Percentiles rank a stretch among this genome's conserved stretches.
phyloP scores from a whole-genome alignment of 805 yeast genomes.

The Ogataea pignaliae region DNA sequence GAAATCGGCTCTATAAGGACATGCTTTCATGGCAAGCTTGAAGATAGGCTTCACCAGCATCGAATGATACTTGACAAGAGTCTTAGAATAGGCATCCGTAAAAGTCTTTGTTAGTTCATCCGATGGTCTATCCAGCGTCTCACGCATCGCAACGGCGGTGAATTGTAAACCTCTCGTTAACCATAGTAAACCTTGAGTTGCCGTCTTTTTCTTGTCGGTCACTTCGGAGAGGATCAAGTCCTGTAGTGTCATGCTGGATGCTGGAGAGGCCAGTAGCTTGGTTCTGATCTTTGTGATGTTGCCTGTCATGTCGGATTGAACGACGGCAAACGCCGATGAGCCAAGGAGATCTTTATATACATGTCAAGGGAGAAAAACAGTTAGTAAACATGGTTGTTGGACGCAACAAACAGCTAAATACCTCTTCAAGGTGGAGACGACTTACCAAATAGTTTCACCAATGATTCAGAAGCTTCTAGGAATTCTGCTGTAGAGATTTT shows the following conservation, averaged over 20 bases:
- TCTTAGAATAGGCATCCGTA: conserved; percentile 79
- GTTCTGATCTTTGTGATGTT: conserved; percentile 73
- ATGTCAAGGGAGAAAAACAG: not conserved
- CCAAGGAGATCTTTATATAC: conserved; percentile 58
- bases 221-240: conserved; percentile 72
- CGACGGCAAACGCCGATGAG: conserved; percentile 78
- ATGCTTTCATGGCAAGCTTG: conserved; percentile 92
- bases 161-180: conserved; percentile 79
- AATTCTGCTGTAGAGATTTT: conserved; percentile 72
- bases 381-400: not conserved
- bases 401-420: not conserved
- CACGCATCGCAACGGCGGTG: conserved; percentile 87
- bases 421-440: too few relatives aligned
- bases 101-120: conserved; percentile 71
- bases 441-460: conserved; percentile 73
- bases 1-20: conserved; percentile 86
- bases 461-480: conserved; percentile 77
- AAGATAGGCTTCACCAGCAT: conserved; percentile 81
- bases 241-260: conserved; percentile 63
- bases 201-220: conserved; percentile 61
- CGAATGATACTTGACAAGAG: conserved; percentile 76
- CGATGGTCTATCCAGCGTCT: conserved; percentile 60
- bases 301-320: conserved; percentile 84
- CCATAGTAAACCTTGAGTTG: conserved; percentile 91
- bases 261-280: conserved; percentile 62